phyloP scores from a whole-genome alignment of 805 yeast species.

The Candida succiphila region DNA sequence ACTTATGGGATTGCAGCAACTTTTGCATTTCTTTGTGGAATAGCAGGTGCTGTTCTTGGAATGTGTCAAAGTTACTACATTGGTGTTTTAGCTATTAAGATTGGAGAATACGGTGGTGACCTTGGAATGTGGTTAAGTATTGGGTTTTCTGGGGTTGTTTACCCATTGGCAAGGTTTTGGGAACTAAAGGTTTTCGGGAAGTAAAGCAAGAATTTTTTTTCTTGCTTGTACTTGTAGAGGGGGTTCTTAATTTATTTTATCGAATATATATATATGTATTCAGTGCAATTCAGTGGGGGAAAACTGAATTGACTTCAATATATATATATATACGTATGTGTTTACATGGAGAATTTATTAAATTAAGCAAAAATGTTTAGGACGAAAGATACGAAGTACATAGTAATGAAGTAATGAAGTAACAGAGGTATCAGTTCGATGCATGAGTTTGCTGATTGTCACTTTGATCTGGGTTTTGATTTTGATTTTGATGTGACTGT shows the following conservation, averaged over 20 bases:
- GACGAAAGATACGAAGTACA: too few relatives aligned
- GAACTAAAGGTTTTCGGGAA: slow-evolving; percentile 50
- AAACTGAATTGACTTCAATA: neutral
- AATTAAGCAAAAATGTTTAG: neutral
- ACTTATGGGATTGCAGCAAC: slow-evolving; percentile 70
- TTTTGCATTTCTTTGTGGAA: slow-evolving; percentile 55
- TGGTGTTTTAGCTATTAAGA: slow-evolving; percentile 59
- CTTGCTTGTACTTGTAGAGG: neutral
- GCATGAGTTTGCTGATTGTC: too few relatives aligned
- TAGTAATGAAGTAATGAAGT: too few relatives aligned
- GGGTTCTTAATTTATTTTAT: neutral
- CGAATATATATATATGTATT: too few relatives aligned
- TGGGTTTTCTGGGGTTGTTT: slow-evolving; percentile 57
- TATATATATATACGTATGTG: neutral
- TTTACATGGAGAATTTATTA: neutral
- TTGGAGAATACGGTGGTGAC: slow-evolving; percentile 70
- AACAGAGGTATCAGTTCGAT: too few relatives aligned
- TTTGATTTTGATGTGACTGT: too few relatives aligned
- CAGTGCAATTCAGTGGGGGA: neutral
- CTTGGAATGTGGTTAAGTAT: slow-evolving; percentile 72
- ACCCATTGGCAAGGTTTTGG: slow-evolving; percentile 53
- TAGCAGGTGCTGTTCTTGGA: slow-evolving; percentile 75
- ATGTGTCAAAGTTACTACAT: slow-evolving; percentile 82
- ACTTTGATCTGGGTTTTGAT: too few relatives aligned
- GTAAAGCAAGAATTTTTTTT: slow-evolving; percentile 4